Evolutionary conservation across 2,329 filamentous ascomycete species (phyloP).

Genomic region (Pyrenophora graminea): DNA sequence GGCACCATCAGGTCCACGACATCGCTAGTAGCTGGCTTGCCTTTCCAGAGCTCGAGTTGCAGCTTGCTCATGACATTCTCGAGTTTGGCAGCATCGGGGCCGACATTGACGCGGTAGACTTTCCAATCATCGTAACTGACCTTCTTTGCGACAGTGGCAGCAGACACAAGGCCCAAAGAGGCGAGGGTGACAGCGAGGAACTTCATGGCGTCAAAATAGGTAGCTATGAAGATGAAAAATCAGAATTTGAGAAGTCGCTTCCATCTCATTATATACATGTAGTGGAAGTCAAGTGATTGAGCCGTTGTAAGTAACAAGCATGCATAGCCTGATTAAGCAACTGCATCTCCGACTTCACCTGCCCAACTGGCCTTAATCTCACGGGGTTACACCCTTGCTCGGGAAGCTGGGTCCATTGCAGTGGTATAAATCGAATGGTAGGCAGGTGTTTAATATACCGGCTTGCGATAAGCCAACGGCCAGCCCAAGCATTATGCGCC

Average conservation of each 20-base stretch:
- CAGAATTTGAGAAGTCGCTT: background rate
- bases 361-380: slow-evolving; percentile 31
- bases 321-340: background rate
- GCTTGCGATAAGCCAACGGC: slow-evolving; percentile 20
- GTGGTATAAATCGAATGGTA: slow-evolving; percentile 14
- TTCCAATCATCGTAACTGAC: slow-evolving; percentile 45
- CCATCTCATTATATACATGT: slow-evolving; percentile 3
- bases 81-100: slow-evolving; percentile 33
- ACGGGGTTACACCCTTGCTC: slow-evolving; percentile 29
- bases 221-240: slow-evolving; percentile 1
- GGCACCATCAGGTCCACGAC: slow-evolving; percentile 45
- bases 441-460: slow-evolving; percentile 31
- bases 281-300: background rate
- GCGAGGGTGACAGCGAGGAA: slow-evolving; percentile 36
- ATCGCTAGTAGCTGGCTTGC: slow-evolving; percentile 37
- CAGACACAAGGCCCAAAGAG: slow-evolving; percentile 39
- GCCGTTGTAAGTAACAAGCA: background rate
- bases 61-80: slow-evolving; percentile 37
- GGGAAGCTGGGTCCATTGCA: slow-evolving; percentile 26
- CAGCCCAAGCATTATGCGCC: slow-evolving; percentile 12
- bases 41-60: slow-evolving; percentile 41
- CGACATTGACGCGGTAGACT: slow-evolving; percentile 44
- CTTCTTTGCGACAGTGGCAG: slow-evolving; percentile 35
- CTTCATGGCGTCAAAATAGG: slow-evolving; percentile 33
- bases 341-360: slow-evolving; percentile 25